Conservation (phyloP, 805 yeast genomes). For the Nakazawaea pomicola region DNA sequence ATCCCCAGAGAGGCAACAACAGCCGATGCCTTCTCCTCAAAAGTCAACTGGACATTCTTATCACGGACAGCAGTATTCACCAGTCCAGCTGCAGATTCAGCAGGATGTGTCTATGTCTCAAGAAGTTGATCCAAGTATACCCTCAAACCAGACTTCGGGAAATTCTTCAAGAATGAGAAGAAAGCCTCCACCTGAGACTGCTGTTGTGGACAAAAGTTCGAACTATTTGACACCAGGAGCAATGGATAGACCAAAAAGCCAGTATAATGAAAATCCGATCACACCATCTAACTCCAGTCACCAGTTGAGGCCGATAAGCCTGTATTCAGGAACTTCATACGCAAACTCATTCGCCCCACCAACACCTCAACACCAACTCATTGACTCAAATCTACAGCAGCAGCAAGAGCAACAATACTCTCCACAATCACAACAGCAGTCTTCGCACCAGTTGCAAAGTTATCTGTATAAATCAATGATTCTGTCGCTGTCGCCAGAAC, state of each 20-base stretch:
- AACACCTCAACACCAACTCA: slow-evolving; percentile 7
- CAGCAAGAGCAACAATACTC: neutral
- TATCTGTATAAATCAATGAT: neutral
- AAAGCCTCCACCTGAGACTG: slow-evolving; percentile 10
- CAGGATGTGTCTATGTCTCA: neutral
- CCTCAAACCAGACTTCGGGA: neutral
- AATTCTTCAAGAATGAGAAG: slow-evolving; percentile 3
- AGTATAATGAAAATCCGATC: slow-evolving; percentile 3
- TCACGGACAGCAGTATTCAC: too few relatives aligned
- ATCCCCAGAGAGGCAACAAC: slow-evolving; percentile 1
- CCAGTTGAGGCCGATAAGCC: slow-evolving; percentile 8
- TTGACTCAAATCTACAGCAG: neutral
- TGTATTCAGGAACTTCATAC: slow-evolving; percentile 4
- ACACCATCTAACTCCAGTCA: slow-evolving; percentile 8
- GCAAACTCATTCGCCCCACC: slow-evolving; percentile 11
- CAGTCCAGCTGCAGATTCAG: too few relatives aligned
- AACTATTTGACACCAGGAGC: too few relatives aligned
- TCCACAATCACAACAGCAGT: neutral
- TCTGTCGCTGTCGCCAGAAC: too few relatives aligned
- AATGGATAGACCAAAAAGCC: slow-evolving; percentile 6
- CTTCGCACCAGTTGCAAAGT: too few relatives aligned
- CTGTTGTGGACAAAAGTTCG: neutral
- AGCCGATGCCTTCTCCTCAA: neutral
- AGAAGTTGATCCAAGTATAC: neutral
- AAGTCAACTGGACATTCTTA: too few relatives aligned